Evolutionary conservation across 164 flowering plant species (phyloP), one percentile per base, ranked within the genome.

Genomic region (Macadamia tetraphylla): DNA sequence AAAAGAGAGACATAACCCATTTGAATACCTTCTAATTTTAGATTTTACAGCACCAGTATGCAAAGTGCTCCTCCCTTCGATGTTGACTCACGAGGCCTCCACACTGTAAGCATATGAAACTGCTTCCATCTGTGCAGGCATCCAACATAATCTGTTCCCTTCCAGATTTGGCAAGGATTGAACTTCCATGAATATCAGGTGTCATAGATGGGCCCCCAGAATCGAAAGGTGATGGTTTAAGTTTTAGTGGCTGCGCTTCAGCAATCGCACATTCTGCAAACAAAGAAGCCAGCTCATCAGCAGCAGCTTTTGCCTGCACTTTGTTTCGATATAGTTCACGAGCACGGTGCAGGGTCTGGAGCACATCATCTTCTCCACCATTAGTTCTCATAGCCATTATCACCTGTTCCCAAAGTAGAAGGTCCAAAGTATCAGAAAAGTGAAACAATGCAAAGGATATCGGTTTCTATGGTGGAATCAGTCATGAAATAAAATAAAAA

Each of bases 261-360:
- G 89, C 90, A 65, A 95, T 88, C 18, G 87, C 99, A 83, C 99
- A 95, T 75, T 92, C 98, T n/a, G 98, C 98, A 85, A 95, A 92
- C 68, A 95, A 75, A 43, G 93, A 86, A 65, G 99, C 96, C 64
- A 95, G 79, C 73, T 89, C 87, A 73, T 95, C 99, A 1, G 90
- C 93, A 62, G 85, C 89, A 63, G 81, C 67, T 72, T 68, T 83
- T 49, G 78, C 80, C 70, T 81, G 89, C 71, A 92, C 48, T 79
- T 83, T 87, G 56, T 72, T 85, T 63, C 74, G 73, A 75, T 92
- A 92, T 9, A 85, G 79, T 69, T 90, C 90, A 53, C 91, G 91
- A 44, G 98, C 97, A 60, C 96, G 96, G 46, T 83, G 75, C 62
- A 95, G 67, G 56, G 87, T 78, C 62, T 80, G 79, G 55, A 84